Conservation (phyloP, 129 eudicot species). For the Oenanthe sinensis region DNA sequence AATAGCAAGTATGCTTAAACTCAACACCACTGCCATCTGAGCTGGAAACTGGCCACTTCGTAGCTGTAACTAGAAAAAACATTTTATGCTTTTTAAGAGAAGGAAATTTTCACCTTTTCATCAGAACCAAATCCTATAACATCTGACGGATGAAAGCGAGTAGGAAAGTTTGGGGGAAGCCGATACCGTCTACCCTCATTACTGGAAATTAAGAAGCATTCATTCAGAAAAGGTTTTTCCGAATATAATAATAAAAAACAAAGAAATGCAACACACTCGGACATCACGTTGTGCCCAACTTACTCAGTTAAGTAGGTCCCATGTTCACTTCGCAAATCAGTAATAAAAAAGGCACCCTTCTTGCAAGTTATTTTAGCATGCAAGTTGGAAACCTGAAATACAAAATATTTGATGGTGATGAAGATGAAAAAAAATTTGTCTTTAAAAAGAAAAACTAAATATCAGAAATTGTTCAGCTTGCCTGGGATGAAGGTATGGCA, state of each 20-base stretch:
- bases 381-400: constrained; percentile 57
- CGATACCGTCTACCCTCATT: constrained; percentile 71
- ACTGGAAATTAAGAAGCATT: constrained; percentile 27
- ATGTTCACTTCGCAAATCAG: constrained; percentile 81
- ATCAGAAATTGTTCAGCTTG: constrained; percentile 15
- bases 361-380: constrained; percentile 84
- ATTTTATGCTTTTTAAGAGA: neutral
- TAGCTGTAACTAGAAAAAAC: neutral
- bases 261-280: neutral
- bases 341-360: constrained; percentile 69
- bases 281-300: constrained; percentile 18
- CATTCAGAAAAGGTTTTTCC: neutral
- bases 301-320: constrained; percentile 90
- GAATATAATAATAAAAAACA: neutral
- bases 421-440: neutral
- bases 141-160: constrained; percentile 81
- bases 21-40: neutral
- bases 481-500: constrained; percentile 68
- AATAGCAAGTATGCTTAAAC: neutral
- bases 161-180: constrained; percentile 66
- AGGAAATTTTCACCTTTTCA: constrained; percentile 41
- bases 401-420: constrained; percentile 5
- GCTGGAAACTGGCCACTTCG: neutral
- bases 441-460: neutral
- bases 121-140: constrained; percentile 70